Evolutionary conservation across 108 stramenopile genomes (phyloP), one percentile per base, ranked within the genome.

Genomic region (Schizochytrium sp.): DNA sequence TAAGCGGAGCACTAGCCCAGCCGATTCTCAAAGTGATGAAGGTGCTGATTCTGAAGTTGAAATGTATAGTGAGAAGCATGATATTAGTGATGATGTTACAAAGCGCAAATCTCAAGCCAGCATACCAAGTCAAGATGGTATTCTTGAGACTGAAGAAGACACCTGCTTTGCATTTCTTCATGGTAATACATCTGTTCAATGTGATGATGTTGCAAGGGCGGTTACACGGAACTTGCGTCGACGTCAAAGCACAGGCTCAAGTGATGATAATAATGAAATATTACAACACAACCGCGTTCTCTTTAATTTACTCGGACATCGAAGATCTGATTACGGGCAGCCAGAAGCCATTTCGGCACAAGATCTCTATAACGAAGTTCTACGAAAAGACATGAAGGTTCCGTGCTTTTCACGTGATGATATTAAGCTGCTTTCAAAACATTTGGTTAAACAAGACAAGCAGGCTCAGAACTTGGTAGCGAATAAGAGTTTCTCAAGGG

Each of bases 151-250:
- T 10, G 53, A 56, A 42, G 5, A n/a, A 5, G 55, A 83, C 10
- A 47, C 76, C 17, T 83, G 76, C 76, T 83, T 83, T 83, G 76
- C 45, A 19, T 83, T 83, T 50, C 76, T 83, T 10, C 76, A 28
- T 5, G 28, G 55, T 10, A 55, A 55, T 5, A 15, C 53, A 10
- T 5, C 28, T 5, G 13, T 53, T 47, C 50, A 8, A 40, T 15
- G 5, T 28, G 76, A 83, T 12, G 76, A 55, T 10, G 10, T 83
- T 53, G 64, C 64, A 7, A 38, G 64, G 12, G 12, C 64, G 42
- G 44, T 44, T 7, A 69, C 64, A 44, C 5, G 47, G 47, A 83
- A 40, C 47, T n/a, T 83, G 47, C 50, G 50, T 17, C 5, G 76
- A 2, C 76, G 76, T 7, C 28, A 13, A 28, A 3, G 47, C 13